Evolutionary conservation across 2,329 filamentous ascomycete species (phyloP).

Genomic region (Pestalotiopsis sp.): DNA sequence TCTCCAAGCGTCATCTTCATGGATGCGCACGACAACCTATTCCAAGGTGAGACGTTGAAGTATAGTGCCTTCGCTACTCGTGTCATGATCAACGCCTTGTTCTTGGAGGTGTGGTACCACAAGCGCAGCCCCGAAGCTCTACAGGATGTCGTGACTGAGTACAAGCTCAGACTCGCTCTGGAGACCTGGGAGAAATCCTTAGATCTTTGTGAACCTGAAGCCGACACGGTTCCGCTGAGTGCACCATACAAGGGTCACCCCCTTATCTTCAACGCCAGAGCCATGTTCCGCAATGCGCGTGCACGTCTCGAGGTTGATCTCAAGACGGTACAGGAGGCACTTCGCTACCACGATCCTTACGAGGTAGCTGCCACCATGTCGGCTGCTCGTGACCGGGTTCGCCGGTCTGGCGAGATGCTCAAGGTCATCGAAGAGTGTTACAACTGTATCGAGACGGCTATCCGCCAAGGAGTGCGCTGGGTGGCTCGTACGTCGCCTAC

Average conservation of each 20-base stretch:
- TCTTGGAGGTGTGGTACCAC: slow-evolving; percentile 98
- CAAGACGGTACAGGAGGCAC: slow-evolving; percentile 92
- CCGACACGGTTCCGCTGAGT: slow-evolving; percentile 83
- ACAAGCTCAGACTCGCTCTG: slow-evolving; percentile 91
- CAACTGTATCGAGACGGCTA: slow-evolving; percentile 95
- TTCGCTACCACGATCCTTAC: slow-evolving; percentile 95
- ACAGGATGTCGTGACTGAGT: slow-evolving; percentile 96
- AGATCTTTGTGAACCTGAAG: slow-evolving; percentile 89
- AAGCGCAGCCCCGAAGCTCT: slow-evolving; percentile 97
- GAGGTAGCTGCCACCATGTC: slow-evolving; percentile 98
- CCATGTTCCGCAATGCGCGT: slow-evolving; percentile 92
- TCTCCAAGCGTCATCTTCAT: slow-evolving; percentile 84
- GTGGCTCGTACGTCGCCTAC: slow-evolving; percentile 96
- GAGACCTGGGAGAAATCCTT: slow-evolving; percentile 99
- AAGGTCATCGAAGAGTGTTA: slow-evolving; percentile 98
- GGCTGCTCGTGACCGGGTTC: slow-evolving; percentile 88
- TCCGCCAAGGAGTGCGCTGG: slow-evolving; percentile 93
- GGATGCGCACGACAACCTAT: slow-evolving; percentile 91
- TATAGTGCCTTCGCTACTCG: slow-evolving; percentile 98
- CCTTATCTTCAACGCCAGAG: slow-evolving; percentile 96
- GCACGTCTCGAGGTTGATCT: slow-evolving; percentile 92
- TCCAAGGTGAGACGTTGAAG: slow-evolving; percentile 85
- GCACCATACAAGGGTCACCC: slow-evolving; percentile 96
- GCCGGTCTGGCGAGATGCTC: slow-evolving; percentile 95
- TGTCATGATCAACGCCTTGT: slow-evolving; percentile 98